Conservation (phyloP, 2,329 filamentous ascomycete species). For the Nemania sp. region DNA sequence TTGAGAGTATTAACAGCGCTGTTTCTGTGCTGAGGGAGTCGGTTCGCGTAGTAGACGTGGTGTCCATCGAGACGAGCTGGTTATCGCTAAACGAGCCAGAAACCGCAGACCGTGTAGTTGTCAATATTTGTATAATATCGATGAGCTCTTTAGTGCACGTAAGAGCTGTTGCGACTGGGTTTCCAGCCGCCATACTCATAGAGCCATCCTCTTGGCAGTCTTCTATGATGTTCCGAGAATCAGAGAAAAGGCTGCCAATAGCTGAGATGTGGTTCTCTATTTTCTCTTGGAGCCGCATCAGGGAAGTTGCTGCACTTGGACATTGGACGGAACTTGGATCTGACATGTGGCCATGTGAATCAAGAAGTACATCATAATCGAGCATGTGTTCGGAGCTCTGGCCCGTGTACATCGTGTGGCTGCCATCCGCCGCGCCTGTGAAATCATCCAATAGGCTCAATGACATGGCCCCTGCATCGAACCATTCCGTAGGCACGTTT, state of each 20-base stretch:
- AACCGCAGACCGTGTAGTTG: neutral
- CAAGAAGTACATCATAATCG: neutral
- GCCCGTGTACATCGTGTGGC: neutral
- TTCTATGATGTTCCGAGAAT: neutral
- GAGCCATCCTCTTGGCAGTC: neutral
- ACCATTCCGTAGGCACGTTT: neutral
- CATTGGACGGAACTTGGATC: neutral
- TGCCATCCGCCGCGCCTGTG: neutral
- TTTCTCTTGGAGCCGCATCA: neutral
- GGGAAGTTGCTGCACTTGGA: neutral
- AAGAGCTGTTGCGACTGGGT: neutral
- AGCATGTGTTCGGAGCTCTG: neutral
- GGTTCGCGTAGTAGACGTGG: neutral
- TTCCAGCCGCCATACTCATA: neutral
- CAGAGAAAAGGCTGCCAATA: neutral
- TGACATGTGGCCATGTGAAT: neutral
- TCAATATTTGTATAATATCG: slow-evolving; percentile 1
- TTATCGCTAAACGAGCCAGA: neutral
- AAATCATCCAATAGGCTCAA: too few relatives aligned
- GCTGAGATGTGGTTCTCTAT: neutral
- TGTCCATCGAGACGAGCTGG: neutral
- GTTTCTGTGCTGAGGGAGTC: neutral
- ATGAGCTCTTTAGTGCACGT: neutral
- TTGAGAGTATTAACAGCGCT: neutral
- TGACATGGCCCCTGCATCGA: too few relatives aligned